Base-by-base conservation (phyloP, 1,284 basidiomycete genomes). In the Cystobasidiaceae sp. region DNA sequence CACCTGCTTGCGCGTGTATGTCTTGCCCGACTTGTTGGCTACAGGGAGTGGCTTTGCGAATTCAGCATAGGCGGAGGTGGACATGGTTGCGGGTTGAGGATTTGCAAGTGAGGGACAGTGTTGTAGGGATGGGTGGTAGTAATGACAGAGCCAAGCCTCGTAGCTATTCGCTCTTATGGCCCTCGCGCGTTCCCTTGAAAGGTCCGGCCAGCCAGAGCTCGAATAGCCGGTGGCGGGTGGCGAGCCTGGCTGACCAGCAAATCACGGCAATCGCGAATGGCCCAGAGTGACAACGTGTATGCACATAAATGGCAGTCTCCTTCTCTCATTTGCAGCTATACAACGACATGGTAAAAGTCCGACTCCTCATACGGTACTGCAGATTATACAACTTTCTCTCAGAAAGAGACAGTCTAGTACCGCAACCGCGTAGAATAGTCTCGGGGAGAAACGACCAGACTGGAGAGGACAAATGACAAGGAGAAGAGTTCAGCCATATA, bases 1-100 rank as follows among this genome's bases (percentile, higher is more conserved):
- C 43, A 80, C 79, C 70, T 80, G 79, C 15, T 77, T 77, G 45
- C 68, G 71, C 1, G 76, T 74, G 68, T 77, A 73, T 9, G 72
- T 68, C 71, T 78, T 78, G 69, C 79, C 68, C 17, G 63, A 58
- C 33, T 55, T 55, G 51, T 64, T 64, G 13, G 41, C 52, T n/a
- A 55, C 52, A n/a, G 61, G 61, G 21, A 33, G 51, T 27, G 45
- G 49, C 43, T 48, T 45, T 37, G 61, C 61, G 61, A 46, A 25
- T 43, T 64, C 39, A 27, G 61, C 61, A 33, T 46, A 56, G 44
- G 50, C 32, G 23, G 50, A 52, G 54, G 30, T 41, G 41, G 39
- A 43, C 54, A 56, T 56, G 8, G 21, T 56, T 23, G 6, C 28
- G 17, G 25, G 41, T 17, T n/a, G 44, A 5, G 11, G 21, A 6